A percentile compares a stretch with the other conserved stretches of the same genome.
These are phyloP conservation scores for Colletotrichum lini DNA, from an alignment of 2,329 filamentous ascomycete species.

Conservation along the genomic window DNA sequence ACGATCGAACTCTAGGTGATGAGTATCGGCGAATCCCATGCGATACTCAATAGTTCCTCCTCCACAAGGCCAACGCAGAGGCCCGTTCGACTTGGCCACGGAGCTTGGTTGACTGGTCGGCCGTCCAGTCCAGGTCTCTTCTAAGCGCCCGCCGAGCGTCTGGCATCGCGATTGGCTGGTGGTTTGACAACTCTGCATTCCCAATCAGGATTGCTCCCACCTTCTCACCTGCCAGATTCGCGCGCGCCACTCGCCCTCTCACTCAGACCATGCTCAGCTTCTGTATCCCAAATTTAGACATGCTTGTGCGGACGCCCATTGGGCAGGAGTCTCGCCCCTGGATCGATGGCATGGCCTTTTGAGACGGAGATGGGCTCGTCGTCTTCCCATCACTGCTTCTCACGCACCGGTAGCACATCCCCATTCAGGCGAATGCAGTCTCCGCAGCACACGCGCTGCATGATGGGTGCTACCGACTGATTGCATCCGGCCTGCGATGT, in stretches of 20 bases:
- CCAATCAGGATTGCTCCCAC: slow-evolving; percentile 38
- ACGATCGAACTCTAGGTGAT: slow-evolving; percentile 13
- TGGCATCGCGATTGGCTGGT: slow-evolving; percentile 40
- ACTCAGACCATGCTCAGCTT: slow-evolving; percentile 43
- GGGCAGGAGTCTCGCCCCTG: slow-evolving; percentile 43
- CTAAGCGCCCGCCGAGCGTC: slow-evolving; percentile 46
- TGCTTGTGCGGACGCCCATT: slow-evolving; percentile 49
- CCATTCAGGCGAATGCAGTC: slow-evolving; percentile 34
- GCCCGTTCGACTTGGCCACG: slow-evolving; percentile 6
- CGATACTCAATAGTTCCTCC: slow-evolving; percentile 32
- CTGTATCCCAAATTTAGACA: slow-evolving; percentile 55
- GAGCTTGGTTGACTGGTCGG: slow-evolving; percentile 29
- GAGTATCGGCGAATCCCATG: slow-evolving; percentile 23
- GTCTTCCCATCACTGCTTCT: slow-evolving; percentile 30
- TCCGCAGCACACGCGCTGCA: slow-evolving; percentile 34
- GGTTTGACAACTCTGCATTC: slow-evolving; percentile 15
- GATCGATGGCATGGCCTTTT: slow-evolving; percentile 27
- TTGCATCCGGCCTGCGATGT: slow-evolving; percentile 9
- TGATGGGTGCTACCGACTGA: slow-evolving; percentile 18
- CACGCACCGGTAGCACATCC: slow-evolving; percentile 31
- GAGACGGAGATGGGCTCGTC: slow-evolving; percentile 28
- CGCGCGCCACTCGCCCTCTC: slow-evolving; percentile 54
- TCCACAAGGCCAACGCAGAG: slow-evolving; percentile 34
- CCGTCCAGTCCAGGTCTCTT: slow-evolving; percentile 33
- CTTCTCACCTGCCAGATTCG: slow-evolving; percentile 47